phyloP scores from a whole-genome alignment of 2,329 filamentous ascomycete species.

The Clarireedia hainanense region DNA sequence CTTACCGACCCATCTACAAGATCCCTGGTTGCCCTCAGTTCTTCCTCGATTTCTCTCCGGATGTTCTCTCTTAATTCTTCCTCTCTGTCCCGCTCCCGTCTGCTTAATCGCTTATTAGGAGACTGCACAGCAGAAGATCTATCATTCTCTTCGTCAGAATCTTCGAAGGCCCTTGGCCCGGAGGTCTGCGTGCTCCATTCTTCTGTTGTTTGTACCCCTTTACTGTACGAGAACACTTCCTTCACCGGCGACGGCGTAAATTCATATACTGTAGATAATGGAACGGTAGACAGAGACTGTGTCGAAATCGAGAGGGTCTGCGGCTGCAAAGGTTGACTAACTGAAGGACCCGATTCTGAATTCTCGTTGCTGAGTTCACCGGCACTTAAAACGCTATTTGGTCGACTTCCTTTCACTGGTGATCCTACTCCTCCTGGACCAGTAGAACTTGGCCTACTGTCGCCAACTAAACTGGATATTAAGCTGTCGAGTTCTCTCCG shows the following conservation, averaged over 20 bases:
- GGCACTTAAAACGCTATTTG: conserved; percentile 78
- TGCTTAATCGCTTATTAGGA: conserved; percentile 67
- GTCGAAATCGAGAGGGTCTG: conserved; percentile 35
- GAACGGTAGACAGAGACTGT: conserved; percentile 66
- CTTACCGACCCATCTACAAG: conserved; percentile 44
- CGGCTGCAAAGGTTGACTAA: conserved; percentile 31
- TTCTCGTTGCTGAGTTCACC: conserved; percentile 72
- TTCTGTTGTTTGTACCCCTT: conserved; percentile 85
- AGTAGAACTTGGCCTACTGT: conserved; percentile 62
- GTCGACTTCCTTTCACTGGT: conserved; percentile 68
- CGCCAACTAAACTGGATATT: conserved; percentile 66
- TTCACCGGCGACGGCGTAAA: conserved; percentile 66
- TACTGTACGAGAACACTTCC: conserved; percentile 94
- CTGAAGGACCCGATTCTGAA: conserved; percentile 48
- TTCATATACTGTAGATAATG: conserved; percentile 73
- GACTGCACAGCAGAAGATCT: conserved; percentile 46
- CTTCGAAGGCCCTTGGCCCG: conserved; percentile 46
- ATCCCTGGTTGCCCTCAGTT: conserved; percentile 66
- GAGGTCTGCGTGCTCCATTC: conserved; percentile 53
- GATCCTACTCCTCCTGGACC: conserved; percentile 56
- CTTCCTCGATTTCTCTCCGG: conserved; percentile 85
- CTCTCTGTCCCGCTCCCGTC: conserved; percentile 72
- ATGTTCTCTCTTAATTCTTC: conserved; percentile 84
- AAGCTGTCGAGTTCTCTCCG: conserved; percentile 75
- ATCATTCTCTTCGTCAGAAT: conserved; percentile 58